These are phyloP conservation scores for Cytidiella melzeri DNA, from an alignment of 768 basidiomycete genomes.

Conservation along the genomic window DNA sequence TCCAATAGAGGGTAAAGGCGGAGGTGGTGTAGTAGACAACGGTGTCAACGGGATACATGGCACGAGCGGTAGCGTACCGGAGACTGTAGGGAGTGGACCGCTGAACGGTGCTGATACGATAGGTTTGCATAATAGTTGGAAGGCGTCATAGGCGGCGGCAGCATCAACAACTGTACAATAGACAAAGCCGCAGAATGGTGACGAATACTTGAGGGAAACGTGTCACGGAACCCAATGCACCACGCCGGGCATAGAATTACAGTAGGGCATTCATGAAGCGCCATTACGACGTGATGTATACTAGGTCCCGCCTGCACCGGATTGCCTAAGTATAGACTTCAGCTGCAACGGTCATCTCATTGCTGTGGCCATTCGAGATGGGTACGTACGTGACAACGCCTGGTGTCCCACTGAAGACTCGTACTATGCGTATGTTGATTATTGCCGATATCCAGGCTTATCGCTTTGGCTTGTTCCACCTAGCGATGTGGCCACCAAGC, in stretches of 20 bases:
- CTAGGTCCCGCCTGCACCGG: too few relatives aligned
- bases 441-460: conserved; percentile 33
- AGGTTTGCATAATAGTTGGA: conserved; percentile 74
- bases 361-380: too few relatives aligned
- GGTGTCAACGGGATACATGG: conserved; percentile 13
- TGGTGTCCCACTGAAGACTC: too few relatives aligned
- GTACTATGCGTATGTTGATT: not conserved
- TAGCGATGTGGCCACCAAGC: conserved; percentile 32
- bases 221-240: not conserved
- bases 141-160: conserved; percentile 23
- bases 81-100: conserved; percentile 31
- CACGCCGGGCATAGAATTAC: too few relatives aligned
- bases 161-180: not conserved
- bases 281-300: too few relatives aligned
- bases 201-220: not conserved
- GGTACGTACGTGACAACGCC: too few relatives aligned
- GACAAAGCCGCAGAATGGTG: not conserved
- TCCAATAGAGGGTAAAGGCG: conserved; percentile 31
- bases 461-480: conserved; percentile 70
- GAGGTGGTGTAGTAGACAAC: conserved; percentile 22
- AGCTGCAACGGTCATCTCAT: too few relatives aligned
- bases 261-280: not conserved
- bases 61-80: conserved; percentile 19
- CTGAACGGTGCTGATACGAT: conserved; percentile 71
- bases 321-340: too few relatives aligned